phyloP scores from a whole-genome alignment of 176 grass and related monocot species.

The sorghum (Sorghum bicolor) region Sorghum_bicolor_NCBIv3 NC_012875.2:60487001-60487500 shows the following conservation, averaged over 20 bases:
- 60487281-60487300: background rate
- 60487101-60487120: background rate
- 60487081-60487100: conserved; percentile 2
- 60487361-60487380: background rate
- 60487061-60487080: background rate
- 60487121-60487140: background rate
- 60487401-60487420: background rate
- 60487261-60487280: conserved; percentile 15
- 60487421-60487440: background rate
- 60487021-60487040: conserved; percentile 76
- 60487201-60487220: background rate
- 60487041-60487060: conserved; percentile 9
- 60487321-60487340: background rate
- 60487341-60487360: conserved; percentile 11
- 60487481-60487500: background rate
- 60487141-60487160: background rate
- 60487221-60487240: background rate
- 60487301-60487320: background rate
- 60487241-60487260: background rate
- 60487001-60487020: conserved; percentile 98
- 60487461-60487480: background rate
- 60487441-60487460: conserved; percentile 17
- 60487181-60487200: background rate
- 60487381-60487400: background rate
- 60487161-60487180: background rate